Evolutionary conservation across 495 filamentous ascomycete genomes (phyloP).

Genomic region (Annulohypoxylon moriforme): DNA sequence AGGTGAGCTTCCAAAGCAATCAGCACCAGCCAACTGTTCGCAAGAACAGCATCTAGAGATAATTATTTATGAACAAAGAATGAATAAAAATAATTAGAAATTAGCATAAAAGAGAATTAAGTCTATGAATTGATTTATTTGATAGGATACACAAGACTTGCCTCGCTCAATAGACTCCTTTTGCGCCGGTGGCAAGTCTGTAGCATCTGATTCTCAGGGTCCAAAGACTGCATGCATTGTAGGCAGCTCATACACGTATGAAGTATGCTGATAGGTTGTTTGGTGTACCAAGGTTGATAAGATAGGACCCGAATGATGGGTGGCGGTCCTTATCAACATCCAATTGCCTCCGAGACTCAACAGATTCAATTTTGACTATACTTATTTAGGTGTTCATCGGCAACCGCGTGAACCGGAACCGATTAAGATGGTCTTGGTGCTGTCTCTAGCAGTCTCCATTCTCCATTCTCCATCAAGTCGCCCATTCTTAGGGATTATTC

Average conservation of each 20-base stretch:
- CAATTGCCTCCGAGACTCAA: constrained; percentile 38
- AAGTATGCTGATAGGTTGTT: constrained; percentile 8
- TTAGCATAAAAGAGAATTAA: background rate
- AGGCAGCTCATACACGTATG: constrained; percentile 29
- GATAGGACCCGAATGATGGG: constrained; percentile 21
- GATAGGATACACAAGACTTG: background rate
- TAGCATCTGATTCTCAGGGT: constrained; percentile 35
- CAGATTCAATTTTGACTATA: constrained; percentile 27
- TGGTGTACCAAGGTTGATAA: constrained; percentile 24
- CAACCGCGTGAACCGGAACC: constrained; percentile 44
- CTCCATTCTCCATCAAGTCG: background rate
- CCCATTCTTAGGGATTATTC: background rate
- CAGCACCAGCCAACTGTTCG: constrained; percentile 7
- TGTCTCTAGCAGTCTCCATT: background rate
- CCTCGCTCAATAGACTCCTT: background rate
- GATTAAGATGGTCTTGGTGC: constrained; percentile 27
- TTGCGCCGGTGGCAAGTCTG: constrained; percentile 12
- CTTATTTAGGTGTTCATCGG: constrained; percentile 42
- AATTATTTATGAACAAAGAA: background rate
- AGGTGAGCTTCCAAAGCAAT: constrained; percentile 23
- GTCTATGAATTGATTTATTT: background rate
- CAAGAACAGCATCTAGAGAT: background rate
- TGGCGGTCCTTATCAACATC: constrained; percentile 33
- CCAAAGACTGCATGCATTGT: constrained; percentile 32
- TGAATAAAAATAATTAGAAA: background rate